Conservation (phyloP, 1,284 basidiomycete genomes). For the Cryptococcus sp. region DNA sequence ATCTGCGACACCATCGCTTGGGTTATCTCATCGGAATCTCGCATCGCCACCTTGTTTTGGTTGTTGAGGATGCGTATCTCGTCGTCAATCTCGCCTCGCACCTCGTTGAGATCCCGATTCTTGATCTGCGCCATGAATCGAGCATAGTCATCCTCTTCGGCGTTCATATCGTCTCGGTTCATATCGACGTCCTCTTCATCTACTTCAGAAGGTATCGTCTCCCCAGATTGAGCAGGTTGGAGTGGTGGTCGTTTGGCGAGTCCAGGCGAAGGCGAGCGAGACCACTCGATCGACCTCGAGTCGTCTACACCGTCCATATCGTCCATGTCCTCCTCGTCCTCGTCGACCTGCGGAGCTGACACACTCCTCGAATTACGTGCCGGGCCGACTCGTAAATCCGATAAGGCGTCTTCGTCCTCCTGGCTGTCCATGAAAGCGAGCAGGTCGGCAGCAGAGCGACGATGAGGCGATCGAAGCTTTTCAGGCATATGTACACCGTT, state of each 20-base stretch:
- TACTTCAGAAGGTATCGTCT: constrained; percentile 17
- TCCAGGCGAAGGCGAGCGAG: constrained; percentile 37
- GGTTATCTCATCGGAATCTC: constrained; percentile 91
- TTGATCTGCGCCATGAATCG: constrained; percentile 85
- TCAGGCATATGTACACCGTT: background rate
- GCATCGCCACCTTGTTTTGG: constrained; percentile 79
- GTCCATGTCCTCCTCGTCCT: constrained; percentile 13
- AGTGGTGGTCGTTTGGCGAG: constrained; percentile 22
- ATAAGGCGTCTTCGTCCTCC: constrained; percentile 1
- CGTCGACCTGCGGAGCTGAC: constrained; percentile 1
- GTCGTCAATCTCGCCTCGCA: constrained; percentile 81
- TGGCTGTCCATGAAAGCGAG: constrained; percentile 2
- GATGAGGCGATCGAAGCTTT: constrained; percentile 4
- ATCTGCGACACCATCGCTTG: constrained; percentile 94
- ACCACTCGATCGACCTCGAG: constrained; percentile 39
- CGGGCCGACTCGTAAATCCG: background rate
- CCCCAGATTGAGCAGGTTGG: constrained; percentile 16
- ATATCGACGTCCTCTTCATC: constrained; percentile 56
- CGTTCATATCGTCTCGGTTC: constrained; percentile 56
- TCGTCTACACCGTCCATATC: constrained; percentile 22
- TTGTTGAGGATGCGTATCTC: constrained; percentile 78
- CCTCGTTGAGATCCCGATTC: constrained; percentile 69
- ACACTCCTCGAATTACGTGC: background rate
- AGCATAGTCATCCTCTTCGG: constrained; percentile 86
- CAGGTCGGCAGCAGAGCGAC: background rate